These are phyloP conservation scores for Ganoderma boninense DNA, from an alignment of 1,284 basidiomycete genomes.

Conservation along the genomic window DNA sequence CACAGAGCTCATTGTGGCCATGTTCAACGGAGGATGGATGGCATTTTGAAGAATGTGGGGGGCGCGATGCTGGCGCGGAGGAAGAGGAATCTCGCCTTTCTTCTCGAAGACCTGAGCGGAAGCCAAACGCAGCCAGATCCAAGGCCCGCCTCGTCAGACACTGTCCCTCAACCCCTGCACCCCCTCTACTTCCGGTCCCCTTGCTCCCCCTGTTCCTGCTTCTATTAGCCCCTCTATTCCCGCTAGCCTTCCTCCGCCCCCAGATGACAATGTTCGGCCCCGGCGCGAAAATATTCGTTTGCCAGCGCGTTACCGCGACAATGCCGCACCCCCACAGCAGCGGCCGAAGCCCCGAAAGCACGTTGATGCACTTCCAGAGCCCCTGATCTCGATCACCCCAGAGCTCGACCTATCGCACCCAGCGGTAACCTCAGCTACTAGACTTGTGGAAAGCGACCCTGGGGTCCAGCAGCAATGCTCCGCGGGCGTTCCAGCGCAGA, in stretches of 20 bases:
- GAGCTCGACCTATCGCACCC: background rate
- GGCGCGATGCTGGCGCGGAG: background rate
- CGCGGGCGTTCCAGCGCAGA: background rate
- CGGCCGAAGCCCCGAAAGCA: background rate
- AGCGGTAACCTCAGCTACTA: background rate
- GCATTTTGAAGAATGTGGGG: background rate
- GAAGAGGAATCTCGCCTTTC: background rate
- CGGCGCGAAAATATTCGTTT: background rate
- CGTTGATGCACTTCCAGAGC: background rate
- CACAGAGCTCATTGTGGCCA: background rate
- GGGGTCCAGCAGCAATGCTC: background rate
- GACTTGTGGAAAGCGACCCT: background rate
- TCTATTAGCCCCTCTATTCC: too few species aligned
- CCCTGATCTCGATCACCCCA: background rate
- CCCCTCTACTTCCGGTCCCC: background rate
- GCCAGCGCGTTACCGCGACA: background rate
- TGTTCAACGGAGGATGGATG: background rate
- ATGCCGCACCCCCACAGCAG: background rate
- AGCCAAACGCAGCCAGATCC: background rate
- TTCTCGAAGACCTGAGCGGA: background rate
- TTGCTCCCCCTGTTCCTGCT: too few species aligned
- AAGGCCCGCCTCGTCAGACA: background rate
- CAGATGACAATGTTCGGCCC: background rate
- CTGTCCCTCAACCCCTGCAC: background rate
- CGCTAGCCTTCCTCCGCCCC: too few species aligned